Conservation (phyloP, 2,329 filamentous ascomycete genomes). For the Penicillium sp. region DNA sequence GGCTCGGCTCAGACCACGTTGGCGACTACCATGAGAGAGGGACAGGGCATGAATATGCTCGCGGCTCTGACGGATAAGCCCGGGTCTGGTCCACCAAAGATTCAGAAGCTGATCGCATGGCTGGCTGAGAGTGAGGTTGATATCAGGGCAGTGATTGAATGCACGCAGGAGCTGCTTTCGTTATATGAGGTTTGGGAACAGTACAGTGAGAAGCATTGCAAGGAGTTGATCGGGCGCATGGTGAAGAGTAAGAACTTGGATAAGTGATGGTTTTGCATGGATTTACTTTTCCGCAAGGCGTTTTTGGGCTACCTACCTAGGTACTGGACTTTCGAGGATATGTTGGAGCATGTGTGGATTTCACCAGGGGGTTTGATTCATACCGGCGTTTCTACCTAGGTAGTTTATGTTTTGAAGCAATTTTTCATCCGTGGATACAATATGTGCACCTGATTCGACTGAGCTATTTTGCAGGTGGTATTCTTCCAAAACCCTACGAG, state of each 20-base stretch:
- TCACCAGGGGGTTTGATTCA: background rate
- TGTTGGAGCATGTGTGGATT: background rate
- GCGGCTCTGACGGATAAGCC: slow-evolving; percentile 32
- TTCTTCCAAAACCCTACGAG: too few relatives aligned
- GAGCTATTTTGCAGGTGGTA: background rate
- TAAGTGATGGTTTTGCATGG: slow-evolving; percentile 40
- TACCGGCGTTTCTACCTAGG: background rate
- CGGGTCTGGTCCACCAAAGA: slow-evolving; percentile 32
- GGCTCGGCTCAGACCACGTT: slow-evolving; percentile 31
- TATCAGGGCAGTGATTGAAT: slow-evolving; percentile 78
- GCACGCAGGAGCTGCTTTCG: slow-evolving; percentile 84
- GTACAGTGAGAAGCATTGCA: slow-evolving; percentile 60
- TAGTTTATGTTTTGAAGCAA: background rate
- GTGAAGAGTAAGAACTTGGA: slow-evolving; percentile 57
- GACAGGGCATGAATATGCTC: slow-evolving; percentile 31
- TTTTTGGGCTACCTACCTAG: background rate
- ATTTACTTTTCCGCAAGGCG: background rate
- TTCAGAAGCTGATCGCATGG: slow-evolving; percentile 70
- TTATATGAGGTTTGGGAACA: slow-evolving; percentile 73
- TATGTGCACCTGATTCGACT: background rate
- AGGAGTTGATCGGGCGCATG: slow-evolving; percentile 58
- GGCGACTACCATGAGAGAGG: slow-evolving; percentile 35
- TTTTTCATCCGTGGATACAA: background rate
- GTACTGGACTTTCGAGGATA: background rate
- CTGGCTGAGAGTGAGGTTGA: slow-evolving; percentile 81